Conservation (phyloP, 441 rosid species). For the Jatropha podagrica region DNA sequence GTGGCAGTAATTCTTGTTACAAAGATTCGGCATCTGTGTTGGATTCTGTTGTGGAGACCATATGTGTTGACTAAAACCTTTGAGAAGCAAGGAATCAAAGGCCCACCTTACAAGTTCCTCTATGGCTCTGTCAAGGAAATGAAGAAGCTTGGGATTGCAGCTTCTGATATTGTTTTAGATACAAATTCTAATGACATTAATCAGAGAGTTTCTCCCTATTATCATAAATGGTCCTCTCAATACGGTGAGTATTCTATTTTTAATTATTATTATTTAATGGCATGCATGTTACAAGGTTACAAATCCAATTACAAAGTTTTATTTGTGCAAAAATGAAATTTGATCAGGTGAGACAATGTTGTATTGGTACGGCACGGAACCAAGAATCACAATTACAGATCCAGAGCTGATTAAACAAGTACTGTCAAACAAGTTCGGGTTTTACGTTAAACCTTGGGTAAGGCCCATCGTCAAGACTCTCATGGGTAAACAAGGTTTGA, state of each 20-base stretch:
- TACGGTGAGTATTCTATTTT: constrained; percentile 19
- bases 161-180: constrained; percentile 16
- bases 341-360: neutral
- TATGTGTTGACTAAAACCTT: constrained; percentile 24
- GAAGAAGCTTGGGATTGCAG: constrained; percentile 13
- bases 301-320: neutral
- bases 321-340: neutral
- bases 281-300: neutral
- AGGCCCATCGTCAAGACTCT: neutral
- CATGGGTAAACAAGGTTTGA: neutral
- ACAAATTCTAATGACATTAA: constrained; percentile 29
- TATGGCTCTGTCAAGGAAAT: constrained; percentile 28
- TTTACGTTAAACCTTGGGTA: neutral
- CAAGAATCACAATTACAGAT: neutral
- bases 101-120: constrained; percentile 27
- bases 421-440: constrained; percentile 16
- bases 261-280: neutral
- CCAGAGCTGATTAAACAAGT: constrained; percentile 17
- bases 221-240: constrained; percentile 18
- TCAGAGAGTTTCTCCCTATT: constrained; percentile 18
- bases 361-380: neutral
- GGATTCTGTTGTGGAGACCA: constrained; percentile 29
- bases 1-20: neutral
- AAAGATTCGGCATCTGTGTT: constrained; percentile 2
- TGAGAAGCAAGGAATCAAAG: constrained; percentile 30